These are phyloP conservation scores for Neoscytalidium dimidiatum DNA, from an alignment of 2,329 filamentous ascomycete species.

Conservation along the genomic window DNA sequence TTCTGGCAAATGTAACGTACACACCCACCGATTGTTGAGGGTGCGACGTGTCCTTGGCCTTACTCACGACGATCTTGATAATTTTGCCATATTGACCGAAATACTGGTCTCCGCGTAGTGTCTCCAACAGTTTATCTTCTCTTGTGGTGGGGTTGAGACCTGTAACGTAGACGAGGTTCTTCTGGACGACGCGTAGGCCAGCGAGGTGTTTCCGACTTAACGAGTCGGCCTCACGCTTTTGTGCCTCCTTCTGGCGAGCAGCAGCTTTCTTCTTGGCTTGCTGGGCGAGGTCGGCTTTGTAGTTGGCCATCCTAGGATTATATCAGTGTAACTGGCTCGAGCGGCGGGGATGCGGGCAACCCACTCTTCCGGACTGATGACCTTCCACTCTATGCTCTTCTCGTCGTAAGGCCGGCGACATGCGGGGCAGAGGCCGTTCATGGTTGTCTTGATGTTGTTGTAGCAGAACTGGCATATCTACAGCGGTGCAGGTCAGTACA, in stretches of 20 bases:
- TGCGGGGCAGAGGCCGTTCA: conserved; percentile 96
- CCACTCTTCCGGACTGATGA: conserved; percentile 92
- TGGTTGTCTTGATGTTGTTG: conserved; percentile 98
- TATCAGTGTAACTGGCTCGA: conserved; percentile 24
- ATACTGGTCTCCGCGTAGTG: conserved; percentile 85
- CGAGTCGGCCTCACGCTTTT: conserved; percentile 94
- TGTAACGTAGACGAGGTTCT: conserved; percentile 97
- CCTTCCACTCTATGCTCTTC: conserved; percentile 95
- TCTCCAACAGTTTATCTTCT: conserved; percentile 90
- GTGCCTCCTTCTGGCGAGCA: conserved; percentile 87
- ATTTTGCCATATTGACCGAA: conserved; percentile 99
- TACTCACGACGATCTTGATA: conserved; percentile 98
- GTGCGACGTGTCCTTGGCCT: conserved; percentile 74
- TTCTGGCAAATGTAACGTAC: conserved; percentile 95
- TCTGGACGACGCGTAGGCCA: conserved; percentile 93
- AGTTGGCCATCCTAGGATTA: conserved; percentile 65
- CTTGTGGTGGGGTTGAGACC: conserved; percentile 88
- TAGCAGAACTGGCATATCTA: conserved; percentile 99
- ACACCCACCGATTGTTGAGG: conserved; percentile 87
- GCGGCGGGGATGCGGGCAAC: conserved; percentile 38
- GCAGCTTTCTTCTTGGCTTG: conserved; percentile 94
- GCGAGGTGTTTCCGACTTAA: conserved; percentile 95
- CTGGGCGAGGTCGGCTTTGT: conserved; percentile 71
- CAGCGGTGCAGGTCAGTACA: conserved; percentile 20
- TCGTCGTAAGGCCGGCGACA: conserved; percentile 95